Percentiles rank a stretch among this genome's conserved stretches.
Evolutionary conservation across 2,329 filamentous ascomycete genomes (phyloP).

Genomic region (Microcyclosporella mali): DNA sequence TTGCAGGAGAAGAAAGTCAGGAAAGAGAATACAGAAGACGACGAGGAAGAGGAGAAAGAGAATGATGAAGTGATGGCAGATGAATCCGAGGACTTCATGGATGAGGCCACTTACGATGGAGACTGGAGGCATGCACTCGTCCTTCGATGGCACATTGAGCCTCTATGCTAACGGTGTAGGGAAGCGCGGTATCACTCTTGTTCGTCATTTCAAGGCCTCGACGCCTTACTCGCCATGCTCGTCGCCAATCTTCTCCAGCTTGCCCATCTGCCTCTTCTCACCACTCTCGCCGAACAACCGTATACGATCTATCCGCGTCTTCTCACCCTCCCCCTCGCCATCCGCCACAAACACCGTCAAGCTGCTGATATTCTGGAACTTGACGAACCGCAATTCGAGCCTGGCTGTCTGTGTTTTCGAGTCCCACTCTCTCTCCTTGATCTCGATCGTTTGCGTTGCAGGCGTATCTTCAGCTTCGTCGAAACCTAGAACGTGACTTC

Average conservation of each 20-base stretch:
- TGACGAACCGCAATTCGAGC: slow-evolving; percentile 74
- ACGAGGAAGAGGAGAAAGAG: too few species aligned
- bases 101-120: not conserved
- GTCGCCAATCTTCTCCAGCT: slow-evolving; percentile 89
- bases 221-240: slow-evolving; percentile 43
- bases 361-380: slow-evolving; percentile 90
- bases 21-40: too few species aligned
- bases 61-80: not conserved
- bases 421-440: slow-evolving; percentile 71
- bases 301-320: slow-evolving; percentile 73
- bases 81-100: not conserved
- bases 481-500: slow-evolving; percentile 84
- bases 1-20: too few species aligned
- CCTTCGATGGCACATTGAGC: not conserved
- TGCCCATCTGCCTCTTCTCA: slow-evolving; percentile 87
- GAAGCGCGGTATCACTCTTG: not conserved
- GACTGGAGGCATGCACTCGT: not conserved
- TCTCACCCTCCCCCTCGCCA: slow-evolving; percentile 72
- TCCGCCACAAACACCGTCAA: slow-evolving; percentile 84
- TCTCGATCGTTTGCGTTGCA: slow-evolving; percentile 70
- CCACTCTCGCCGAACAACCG: slow-evolving; percentile 81
- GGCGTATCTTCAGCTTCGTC: slow-evolving; percentile 85
- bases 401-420: slow-evolving; percentile 45
- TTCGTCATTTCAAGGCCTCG: too few species aligned
- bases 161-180: slow-evolving; percentile 34